A percentile compares a stretch with the other conserved stretches of the same genome.
Evolutionary conservation across 371 early-diverging fungal species (phyloP).

Genomic region (Rhizopus arrhizus): DNA sequence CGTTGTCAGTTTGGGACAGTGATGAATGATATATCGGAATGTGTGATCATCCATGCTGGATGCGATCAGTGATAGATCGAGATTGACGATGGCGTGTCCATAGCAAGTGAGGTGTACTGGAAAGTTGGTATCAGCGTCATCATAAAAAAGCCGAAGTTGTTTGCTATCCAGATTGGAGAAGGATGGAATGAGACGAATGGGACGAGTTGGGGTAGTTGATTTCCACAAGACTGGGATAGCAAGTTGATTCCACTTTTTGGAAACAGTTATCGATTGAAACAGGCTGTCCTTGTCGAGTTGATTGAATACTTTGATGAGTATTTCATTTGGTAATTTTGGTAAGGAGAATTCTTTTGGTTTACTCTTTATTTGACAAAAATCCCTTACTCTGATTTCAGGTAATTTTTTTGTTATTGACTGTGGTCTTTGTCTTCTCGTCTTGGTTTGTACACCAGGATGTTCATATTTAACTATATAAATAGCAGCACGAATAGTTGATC

Average conservation of each 20-base stretch:
- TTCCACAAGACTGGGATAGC: constrained; percentile 44
- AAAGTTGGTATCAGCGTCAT: constrained; percentile 21
- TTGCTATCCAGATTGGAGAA: constrained; percentile 6
- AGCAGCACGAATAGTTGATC: constrained; percentile 21
- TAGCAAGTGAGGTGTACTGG: constrained; percentile 34
- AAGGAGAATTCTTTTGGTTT: too few relatives aligned
- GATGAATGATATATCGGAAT: constrained; percentile 29
- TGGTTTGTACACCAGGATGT: neutral
- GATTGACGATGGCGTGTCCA: constrained; percentile 31
- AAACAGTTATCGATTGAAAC: constrained; percentile 33
- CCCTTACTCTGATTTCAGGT: neutral
- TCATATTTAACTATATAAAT: constrained; percentile 16
- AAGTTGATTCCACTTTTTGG: constrained; percentile 39
- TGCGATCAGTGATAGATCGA: constrained; percentile 27
- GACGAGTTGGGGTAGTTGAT: constrained; percentile 27
- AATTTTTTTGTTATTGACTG: neutral
- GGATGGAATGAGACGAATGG: constrained; percentile 27
- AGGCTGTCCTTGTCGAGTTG: constrained; percentile 20
- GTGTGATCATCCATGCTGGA: constrained; percentile 32
- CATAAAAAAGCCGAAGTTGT: neutral
- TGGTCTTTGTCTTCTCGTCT: neutral
- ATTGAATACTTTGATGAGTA: constrained; percentile 35
- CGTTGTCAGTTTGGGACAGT: constrained; percentile 24
- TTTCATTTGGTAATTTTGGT: constrained; percentile 31
- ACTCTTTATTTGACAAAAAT: neutral